These are phyloP conservation scores for Zygosaccharomyces siamensis DNA, from an alignment of 805 yeast genomes.

Conservation along the genomic window DNA sequence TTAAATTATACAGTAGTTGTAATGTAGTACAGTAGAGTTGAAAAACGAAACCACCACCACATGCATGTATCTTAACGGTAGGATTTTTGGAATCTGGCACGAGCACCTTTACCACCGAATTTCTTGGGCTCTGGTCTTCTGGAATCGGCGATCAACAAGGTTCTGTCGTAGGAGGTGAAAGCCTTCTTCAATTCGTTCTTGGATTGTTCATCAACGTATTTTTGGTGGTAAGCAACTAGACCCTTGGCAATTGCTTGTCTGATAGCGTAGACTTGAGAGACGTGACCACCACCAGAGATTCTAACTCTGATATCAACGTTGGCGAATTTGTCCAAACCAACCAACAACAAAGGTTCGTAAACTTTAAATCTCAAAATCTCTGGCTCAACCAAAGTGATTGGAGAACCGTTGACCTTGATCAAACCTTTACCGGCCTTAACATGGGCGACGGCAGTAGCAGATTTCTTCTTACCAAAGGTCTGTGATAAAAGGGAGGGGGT, in stretches of 20 bases:
- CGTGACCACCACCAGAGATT: slow-evolving; percentile 99
- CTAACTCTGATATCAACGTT: slow-evolving; percentile 97
- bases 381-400: slow-evolving; percentile 98
- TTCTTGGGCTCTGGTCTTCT: slow-evolving; percentile 99
- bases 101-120: slow-evolving; percentile 99
- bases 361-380: slow-evolving; percentile 99
- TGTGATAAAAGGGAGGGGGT: slow-evolving; percentile 32
- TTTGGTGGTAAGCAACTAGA: slow-evolving; percentile 98
- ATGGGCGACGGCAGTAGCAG: slow-evolving; percentile 99
- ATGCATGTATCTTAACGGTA: slow-evolving; percentile 77
- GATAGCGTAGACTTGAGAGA: slow-evolving; percentile 98
- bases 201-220: slow-evolving; percentile 98
- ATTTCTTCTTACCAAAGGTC: slow-evolving; percentile 99
- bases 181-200: slow-evolving; percentile 99
- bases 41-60: slow-evolving; percentile 13
- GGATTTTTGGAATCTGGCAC: slow-evolving; percentile 99
- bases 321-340: slow-evolving; percentile 98
- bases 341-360: slow-evolving; percentile 97
- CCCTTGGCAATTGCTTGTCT: slow-evolving; percentile 99
- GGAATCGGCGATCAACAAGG: slow-evolving; percentile 98
- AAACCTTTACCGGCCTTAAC: slow-evolving; percentile 99
- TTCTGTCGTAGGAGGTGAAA: slow-evolving; percentile 96
- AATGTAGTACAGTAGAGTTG: slow-evolving; percentile 14
- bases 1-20: slow-evolving; percentile 33
- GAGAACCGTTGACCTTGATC: slow-evolving; percentile 98